phyloP scores from a whole-genome alignment of 1,139 yeast species.

The Geotrichum phurueaensis region DNA sequence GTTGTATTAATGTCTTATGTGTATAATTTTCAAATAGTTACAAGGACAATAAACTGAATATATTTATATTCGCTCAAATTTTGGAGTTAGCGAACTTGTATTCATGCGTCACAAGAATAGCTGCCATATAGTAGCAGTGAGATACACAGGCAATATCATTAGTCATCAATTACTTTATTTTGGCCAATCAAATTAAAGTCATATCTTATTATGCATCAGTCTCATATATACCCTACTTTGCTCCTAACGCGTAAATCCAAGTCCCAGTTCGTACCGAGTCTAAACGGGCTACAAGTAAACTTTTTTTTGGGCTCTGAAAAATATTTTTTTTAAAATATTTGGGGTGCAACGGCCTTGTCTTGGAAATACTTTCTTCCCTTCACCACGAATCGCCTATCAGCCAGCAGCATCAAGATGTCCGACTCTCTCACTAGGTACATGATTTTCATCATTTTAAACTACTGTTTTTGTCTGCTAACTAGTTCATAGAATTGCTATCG shows the following conservation, averaged over 20 bases:
- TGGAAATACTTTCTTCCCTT: not conserved
- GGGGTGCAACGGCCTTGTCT: not conserved
- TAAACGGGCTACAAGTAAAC: not conserved
- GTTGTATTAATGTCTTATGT: too few relatives aligned
- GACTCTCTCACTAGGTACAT: conserved; percentile 12
- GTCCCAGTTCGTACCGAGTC: not conserved
- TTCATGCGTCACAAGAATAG: not conserved
- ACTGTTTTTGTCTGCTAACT: conserved; percentile 1
- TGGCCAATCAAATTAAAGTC: not conserved
- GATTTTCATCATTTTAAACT: too few relatives aligned
- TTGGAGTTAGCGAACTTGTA: too few relatives aligned
- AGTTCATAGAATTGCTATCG: conserved; percentile 64
- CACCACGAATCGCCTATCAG: not conserved
- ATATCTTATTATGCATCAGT: not conserved
- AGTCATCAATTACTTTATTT: not conserved
- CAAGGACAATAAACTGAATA: too few relatives aligned
- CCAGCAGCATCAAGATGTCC: conserved; percentile 4
- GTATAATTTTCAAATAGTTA: too few relatives aligned
- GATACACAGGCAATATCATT: not conserved
- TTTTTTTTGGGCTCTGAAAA: not conserved
- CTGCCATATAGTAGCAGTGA: not conserved
- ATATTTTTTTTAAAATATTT: not conserved
- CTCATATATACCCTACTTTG: not conserved
- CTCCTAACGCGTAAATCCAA: not conserved
- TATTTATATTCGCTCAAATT: not conserved